phyloP scores from a whole-genome alignment of 2,329 filamentous ascomycete species.

The Aspergillus phoenicis region DNA sequence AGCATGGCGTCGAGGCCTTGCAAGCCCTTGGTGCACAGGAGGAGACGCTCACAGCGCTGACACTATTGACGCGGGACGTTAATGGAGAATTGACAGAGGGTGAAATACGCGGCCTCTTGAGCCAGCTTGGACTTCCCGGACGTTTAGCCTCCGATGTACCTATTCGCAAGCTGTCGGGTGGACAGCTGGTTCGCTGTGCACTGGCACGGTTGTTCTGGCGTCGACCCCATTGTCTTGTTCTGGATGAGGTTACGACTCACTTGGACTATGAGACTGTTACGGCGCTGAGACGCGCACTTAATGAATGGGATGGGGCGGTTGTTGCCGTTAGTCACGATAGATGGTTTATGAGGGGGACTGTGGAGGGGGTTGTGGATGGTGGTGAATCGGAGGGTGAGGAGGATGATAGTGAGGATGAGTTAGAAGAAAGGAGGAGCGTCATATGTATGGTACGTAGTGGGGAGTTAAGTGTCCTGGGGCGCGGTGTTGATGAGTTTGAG shows the following conservation, averaged over 20 bases:
- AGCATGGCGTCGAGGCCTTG: conserved; percentile 73
- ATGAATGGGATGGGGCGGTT: conserved; percentile 71
- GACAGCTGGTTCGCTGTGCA: conserved; percentile 70
- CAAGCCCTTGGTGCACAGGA: conserved; percentile 57
- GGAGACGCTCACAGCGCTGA: conserved; percentile 64
- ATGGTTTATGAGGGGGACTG: conserved; percentile 74
- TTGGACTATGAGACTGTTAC: conserved; percentile 80
- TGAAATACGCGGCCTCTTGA: conserved; percentile 66
- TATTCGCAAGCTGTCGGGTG: conserved; percentile 72
- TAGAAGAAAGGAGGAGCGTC: too few relatives aligned
- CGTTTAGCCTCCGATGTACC: conserved; percentile 73
- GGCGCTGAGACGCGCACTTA: conserved; percentile 68
- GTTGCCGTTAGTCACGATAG: conserved; percentile 80
- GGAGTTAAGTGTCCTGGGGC: too few relatives aligned
- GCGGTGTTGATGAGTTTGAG: too few relatives aligned
- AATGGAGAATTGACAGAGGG: conserved; percentile 63
- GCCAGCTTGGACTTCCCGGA: conserved; percentile 70
- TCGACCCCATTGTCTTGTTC: conserved; percentile 70
- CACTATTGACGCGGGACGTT: conserved; percentile 61
- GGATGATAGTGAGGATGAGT: too few relatives aligned
- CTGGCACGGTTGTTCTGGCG: conserved; percentile 70
- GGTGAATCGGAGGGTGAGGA: too few relatives aligned
- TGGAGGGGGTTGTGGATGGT: conserved; percentile 56
- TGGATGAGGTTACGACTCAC: conserved; percentile 84
- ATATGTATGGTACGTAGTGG: too few relatives aligned